Conservation (phyloP, 108 stramenopile genomes). For the Cylindrotheca fusiformis region DNA sequence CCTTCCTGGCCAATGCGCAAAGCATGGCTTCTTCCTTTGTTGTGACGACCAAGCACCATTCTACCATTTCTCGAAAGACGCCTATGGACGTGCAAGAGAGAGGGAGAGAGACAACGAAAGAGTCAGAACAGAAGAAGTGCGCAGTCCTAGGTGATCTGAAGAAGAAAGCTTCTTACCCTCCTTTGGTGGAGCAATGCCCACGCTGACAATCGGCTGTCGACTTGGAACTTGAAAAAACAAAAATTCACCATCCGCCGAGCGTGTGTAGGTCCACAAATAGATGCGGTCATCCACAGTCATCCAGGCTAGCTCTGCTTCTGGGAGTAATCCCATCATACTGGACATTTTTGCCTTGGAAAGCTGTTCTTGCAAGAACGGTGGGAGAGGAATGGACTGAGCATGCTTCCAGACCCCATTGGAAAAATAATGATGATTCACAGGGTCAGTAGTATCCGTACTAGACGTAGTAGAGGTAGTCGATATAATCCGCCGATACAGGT, state of each 20-base stretch:
- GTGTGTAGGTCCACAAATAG: constrained; percentile 84
- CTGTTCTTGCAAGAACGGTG: constrained; percentile 46
- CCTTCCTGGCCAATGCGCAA: constrained; percentile 60
- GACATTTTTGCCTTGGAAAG: constrained; percentile 40
- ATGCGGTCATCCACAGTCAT: constrained; percentile 86
- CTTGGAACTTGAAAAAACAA: constrained; percentile 72
- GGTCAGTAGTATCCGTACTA: neutral
- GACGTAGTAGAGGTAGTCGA: constrained; percentile 11
- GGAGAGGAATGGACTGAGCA: constrained; percentile 65
- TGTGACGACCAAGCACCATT: constrained; percentile 90
- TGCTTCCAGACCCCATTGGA: constrained; percentile 23
- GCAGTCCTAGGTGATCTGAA: neutral
- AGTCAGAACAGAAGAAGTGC: neutral
- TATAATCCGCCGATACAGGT: constrained; percentile 72
- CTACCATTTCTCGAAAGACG: constrained; percentile 77
- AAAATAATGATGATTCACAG: constrained; percentile 32
- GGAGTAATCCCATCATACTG: constrained; percentile 89
- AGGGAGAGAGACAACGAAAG: neutral
- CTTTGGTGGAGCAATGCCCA: constrained; percentile 84
- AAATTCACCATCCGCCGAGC: constrained; percentile 39
- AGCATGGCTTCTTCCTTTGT: constrained; percentile 91
- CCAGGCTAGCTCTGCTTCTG: constrained; percentile 91
- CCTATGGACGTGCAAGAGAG: constrained; percentile 36
- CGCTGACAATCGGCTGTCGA: constrained; percentile 76
- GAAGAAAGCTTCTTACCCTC: constrained; percentile 37